A percentile compares a stretch with the other conserved stretches of the same genome.
phyloP scores from a whole-genome alignment of 2,329 filamentous ascomycete genomes.

The Xylariaceae sp. region DNA sequence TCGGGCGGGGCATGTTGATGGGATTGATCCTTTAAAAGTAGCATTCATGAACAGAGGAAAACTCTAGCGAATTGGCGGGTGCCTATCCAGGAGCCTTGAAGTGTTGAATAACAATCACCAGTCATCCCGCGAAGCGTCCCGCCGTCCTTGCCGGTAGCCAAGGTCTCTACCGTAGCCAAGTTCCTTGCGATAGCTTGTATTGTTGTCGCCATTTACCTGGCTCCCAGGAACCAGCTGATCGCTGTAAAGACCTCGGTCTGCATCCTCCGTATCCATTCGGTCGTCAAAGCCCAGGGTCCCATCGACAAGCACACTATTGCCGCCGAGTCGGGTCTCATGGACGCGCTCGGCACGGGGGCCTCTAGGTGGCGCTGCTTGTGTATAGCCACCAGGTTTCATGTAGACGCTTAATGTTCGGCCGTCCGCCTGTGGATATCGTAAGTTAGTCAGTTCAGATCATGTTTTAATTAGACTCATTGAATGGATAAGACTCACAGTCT shows the following conservation, averaged over 20 bases:
- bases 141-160: conserved; percentile 35
- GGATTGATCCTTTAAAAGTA: too few relatives aligned
- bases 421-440: conserved; percentile 63
- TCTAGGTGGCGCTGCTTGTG: conserved; percentile 37
- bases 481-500: conserved; percentile 64
- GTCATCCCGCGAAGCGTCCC: conserved; percentile 18
- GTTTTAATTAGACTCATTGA: conserved; percentile 4
- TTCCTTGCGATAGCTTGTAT: conserved; percentile 24
- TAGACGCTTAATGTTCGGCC: conserved; percentile 77
- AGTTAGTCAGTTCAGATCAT: background rate
- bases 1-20: background rate
- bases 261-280: conserved; percentile 49
- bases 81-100: background rate
- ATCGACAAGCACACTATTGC: conserved; percentile 55
- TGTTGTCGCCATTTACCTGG: conserved; percentile 29
- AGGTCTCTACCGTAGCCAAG: conserved; percentile 26
- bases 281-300: conserved; percentile 62
- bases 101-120: background rate
- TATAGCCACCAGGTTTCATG: conserved; percentile 61
- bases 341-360: conserved; percentile 44
- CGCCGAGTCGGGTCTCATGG: conserved; percentile 39
- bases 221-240: conserved; percentile 50
- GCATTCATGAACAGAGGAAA: background rate
- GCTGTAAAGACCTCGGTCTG: conserved; percentile 57
- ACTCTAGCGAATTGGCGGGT: too few relatives aligned